Base-by-base conservation (phyloP, 2,329 filamentous ascomycete species). In the Diplodia seriata region DNA sequence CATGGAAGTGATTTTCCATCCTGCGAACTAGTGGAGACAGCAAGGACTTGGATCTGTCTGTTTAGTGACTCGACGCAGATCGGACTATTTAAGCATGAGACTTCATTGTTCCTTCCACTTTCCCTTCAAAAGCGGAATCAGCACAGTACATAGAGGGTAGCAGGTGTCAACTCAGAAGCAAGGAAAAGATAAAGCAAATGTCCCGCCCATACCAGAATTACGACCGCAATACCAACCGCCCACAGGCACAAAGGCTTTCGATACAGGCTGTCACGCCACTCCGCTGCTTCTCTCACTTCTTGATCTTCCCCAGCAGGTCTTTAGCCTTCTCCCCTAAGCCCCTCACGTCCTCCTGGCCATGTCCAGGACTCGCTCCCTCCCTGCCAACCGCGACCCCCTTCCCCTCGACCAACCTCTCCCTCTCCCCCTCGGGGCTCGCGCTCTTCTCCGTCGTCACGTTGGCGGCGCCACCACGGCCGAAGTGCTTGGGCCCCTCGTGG, bases 381-480 rank as follows among this genome's bases (percentile, higher is more conserved):
- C 36, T 12, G 11, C 36, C 36, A 38, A 38, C 36, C 36, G 43
- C 18, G 1, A 8, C 43, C 43, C 18, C 72, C 74, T 73, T 47
- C 76, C 71, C 76, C 31, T 76, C 76, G 68, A 85, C 78, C 59
- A 85, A 74, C 9, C 81, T 81, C 73, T 80, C 80, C 38, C 56
- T 53, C 61, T 73, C 67, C 50, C 70, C 59, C 64, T 70, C 68
- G 76, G 75, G 69, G 85, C 78, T 57, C 84, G 74, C 7, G 81
- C 81, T 73, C 80, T 79, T 38, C 53, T 57, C 63, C 68, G 64
- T 84, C 80, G 73, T 66, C 86, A 91, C 80, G 78, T 94, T 94
- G 70, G 90, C 91, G 23, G 90, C 89, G 67, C 91, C 91, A 47
- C 91, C 91, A 49, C 91, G 89, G 50, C 91, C 91, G 74, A 88